Conservation (phyloP, 1,284 basidiomycete species). For the Butyriboletus appendiculatus region DNA sequence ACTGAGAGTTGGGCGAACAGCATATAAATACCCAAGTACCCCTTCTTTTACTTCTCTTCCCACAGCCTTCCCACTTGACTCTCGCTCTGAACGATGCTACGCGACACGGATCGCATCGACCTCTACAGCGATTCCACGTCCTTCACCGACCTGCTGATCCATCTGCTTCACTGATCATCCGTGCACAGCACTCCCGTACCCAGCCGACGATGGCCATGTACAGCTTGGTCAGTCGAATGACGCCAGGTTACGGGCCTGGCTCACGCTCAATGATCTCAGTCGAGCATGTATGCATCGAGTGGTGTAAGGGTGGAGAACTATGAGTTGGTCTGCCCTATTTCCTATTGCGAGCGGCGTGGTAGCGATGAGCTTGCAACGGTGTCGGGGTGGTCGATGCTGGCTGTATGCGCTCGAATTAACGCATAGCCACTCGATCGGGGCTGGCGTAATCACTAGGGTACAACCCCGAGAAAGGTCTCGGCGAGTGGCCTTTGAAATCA, state of each 20-base stretch:
- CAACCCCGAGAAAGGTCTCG: not conserved
- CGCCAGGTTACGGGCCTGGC: too few relatives aligned
- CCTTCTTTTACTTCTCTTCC: not conserved
- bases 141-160: too few relatives aligned
- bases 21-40: not conserved
- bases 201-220: constrained; percentile 6
- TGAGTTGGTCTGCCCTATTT: not conserved
- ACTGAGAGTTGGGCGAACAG: not conserved
- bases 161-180: not conserved
- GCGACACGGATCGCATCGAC: not conserved
- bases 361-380: not conserved
- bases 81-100: not conserved
- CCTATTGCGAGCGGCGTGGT: not conserved
- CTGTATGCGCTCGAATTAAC: constrained; percentile 7
- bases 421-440: not conserved
- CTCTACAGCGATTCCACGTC: not conserved
- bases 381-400: not conserved
- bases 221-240: too few relatives aligned
- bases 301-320: too few relatives aligned
- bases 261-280: too few relatives aligned
- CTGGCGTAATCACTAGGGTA: not conserved
- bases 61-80: not conserved
- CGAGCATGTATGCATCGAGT: too few relatives aligned
- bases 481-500: too few relatives aligned
- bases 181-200: constrained; percentile 13